Base-by-base conservation (phyloP, 768 basidiomycete species). In the Suillus plorans region DNA sequence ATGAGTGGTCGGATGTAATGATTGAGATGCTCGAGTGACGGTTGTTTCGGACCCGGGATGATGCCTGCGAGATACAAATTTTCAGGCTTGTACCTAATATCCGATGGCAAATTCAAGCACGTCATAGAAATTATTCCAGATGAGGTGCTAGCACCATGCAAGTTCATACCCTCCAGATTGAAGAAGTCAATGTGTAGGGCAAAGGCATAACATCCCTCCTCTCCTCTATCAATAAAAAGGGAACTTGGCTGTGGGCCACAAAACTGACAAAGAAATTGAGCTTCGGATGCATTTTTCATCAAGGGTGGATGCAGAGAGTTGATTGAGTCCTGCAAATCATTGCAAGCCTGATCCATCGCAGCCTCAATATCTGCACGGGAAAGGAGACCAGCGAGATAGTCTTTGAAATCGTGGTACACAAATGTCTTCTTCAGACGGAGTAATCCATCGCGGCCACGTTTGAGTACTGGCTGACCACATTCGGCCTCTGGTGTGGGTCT, bases 201-300 rank as follows among this genome's bases (percentile, higher is more conserved):
- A 2, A 45, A 45, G 1, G 20, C 20, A 45, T 45, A 45, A 6
- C 20, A 8, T 7, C 44, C 61, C 73, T 68, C 28, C 9, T 44
- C 42, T 44, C 57, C 66, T 13, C 70, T 63, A 59, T 71, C 67
- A 22, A 73, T 44, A 18, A 44, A 44, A 18, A 44, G 42, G 1
- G 42, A 44, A 44, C 42, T 6, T 44, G 16, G 42, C 5, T 44
- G 5, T 18, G 42, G 42, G 42, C 42, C 42, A 44, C 42, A 18
- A 44, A 61, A 60, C 68, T 70, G 62, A 69, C 66, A 1, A 39
- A 63, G 47, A 22, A 63, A 12, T 79, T 73, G 45, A 61, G 41
- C 57, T 20, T 59, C 18, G 8, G 18, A 44, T 44, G 39, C 41
- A 7, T 60, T 39, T 22, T 58, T 64, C 57, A 64, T n/a, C 22